Evolutionary conservation across 352 stramenopile genomes (phyloP), one percentile per base, ranked within the genome.

Genomic region (Globisporangium nodosum): DNA sequence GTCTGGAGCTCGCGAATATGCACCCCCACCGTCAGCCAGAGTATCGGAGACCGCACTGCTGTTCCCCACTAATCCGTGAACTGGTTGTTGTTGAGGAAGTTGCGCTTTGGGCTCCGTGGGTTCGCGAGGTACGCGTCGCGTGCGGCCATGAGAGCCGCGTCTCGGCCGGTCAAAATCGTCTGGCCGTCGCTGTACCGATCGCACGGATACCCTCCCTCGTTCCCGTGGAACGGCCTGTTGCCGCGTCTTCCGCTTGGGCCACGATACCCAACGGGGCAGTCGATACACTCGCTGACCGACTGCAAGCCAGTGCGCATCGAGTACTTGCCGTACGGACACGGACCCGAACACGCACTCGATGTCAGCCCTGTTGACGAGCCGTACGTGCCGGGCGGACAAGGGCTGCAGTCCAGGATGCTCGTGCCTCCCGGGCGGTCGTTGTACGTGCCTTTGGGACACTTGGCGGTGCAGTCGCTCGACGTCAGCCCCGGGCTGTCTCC

Each of bases 361-460:
- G 76, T 88, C 31, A 92, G 68, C 5, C 82, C 82, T 3, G 65
- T 53, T 1, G 72, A 63, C 13, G 78, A 73, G 20, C 82, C 82
- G 52, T 81, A 89, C 3, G 87, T 82, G 0, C 82, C 80, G 20
- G 74, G 64, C 3, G 82, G 80, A 58, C 82, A 90, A 2, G 61
- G 60, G n/a, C 81, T 89, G 66, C 81, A 90, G 40, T 81, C 78
- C 6, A 87, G 54, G 6, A 90, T 71, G 31, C 68, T 89, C 21
- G 60, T 87, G 42, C 63, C 78, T 4, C 82, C 78, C 12, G 75
- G 55, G 24, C 67, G 78, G 59, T 86, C 78, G 58, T 86, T 85
- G 67, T 82, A 89, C 3, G 76, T 86, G 12, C 79, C 82, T 57
- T 88, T 89, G 4, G 81, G 81, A 52, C 81, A 91, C 60, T 78